Evolutionary conservation across 2,329 filamentous ascomycete genomes (phyloP).

Genomic region (Aspergillus udagawae): DNA sequence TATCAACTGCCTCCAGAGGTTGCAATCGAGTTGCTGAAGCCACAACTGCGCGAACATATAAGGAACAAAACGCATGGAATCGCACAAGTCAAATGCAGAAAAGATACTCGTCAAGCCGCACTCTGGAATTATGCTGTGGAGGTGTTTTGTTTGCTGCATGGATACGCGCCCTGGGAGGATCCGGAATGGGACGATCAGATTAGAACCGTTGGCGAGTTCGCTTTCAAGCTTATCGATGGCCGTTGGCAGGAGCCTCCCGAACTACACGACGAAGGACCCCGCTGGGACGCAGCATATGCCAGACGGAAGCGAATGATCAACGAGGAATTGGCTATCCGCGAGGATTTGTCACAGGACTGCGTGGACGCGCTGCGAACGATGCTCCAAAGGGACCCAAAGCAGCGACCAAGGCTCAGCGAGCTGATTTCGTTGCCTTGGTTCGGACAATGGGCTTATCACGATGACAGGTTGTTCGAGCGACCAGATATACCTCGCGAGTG

Average conservation of each 20-base stretch:
- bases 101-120: constrained; percentile 16
- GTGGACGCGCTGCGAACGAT: constrained; percentile 24
- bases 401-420: constrained; percentile 21
- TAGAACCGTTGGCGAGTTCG: not conserved
- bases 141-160: constrained; percentile 29
- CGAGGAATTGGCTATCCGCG: constrained; percentile 22
- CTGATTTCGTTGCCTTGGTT: constrained; percentile 27
- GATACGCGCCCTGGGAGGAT: constrained; percentile 30
- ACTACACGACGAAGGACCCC: not conserved
- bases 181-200: constrained; percentile 7
- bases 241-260: not conserved
- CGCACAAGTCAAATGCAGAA: not conserved
- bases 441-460: constrained; percentile 10
- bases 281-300: not conserved
- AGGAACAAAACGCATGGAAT: not conserved
- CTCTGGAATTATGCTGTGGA: constrained; percentile 28
- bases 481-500: not conserved
- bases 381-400: constrained; percentile 17
- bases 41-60: not conserved
- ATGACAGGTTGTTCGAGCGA: not conserved
- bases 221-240: not conserved
- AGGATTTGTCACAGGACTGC: constrained; percentile 28
- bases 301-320: constrained; percentile 23
- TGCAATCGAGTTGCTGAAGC: constrained; percentile 12
- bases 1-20: constrained; percentile 25